A percentile compares a stretch with the other conserved stretches of the same genome.
phyloP scores from a whole-genome alignment of 2,329 filamentous ascomycete species.

The Neopestalotiopsis clavispora region DNA sequence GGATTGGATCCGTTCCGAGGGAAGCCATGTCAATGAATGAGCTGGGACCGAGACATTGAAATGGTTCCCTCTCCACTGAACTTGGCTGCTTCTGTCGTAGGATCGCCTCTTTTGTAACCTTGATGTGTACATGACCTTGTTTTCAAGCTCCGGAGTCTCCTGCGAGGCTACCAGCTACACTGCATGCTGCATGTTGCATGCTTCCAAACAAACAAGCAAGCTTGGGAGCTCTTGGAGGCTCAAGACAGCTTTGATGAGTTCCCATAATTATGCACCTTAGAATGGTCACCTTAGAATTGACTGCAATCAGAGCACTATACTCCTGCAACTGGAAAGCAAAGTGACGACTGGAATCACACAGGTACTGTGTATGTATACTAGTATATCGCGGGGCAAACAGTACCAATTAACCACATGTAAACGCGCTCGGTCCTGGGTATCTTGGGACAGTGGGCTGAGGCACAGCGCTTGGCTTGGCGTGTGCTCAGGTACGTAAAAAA shows the following conservation, averaged over 20 bases:
- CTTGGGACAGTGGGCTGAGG: neutral
- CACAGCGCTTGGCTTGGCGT: neutral
- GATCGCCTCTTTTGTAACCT: conserved; percentile 4
- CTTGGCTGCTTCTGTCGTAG: conserved; percentile 10
- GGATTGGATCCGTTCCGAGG: neutral
- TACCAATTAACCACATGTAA: neutral
- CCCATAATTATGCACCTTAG: no score
- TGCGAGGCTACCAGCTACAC: neutral
- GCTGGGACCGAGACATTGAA: conserved; percentile 4
- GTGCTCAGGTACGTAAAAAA: conserved; percentile 12
- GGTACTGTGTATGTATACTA: neutral
- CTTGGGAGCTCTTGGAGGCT: neutral
- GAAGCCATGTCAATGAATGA: neutral
- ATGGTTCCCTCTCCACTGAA: conserved; percentile 3
- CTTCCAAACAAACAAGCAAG: neutral
- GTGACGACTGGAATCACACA: neutral
- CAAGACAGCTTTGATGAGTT: no score
- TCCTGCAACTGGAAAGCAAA: no score
- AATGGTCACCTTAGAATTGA: no score
- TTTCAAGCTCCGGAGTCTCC: neutral
- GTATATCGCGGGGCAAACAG: neutral
- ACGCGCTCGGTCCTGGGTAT: conserved; percentile 3
- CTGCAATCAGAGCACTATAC: neutral
- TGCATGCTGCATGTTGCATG: neutral
- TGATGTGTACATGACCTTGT: neutral